These are phyloP conservation scores for Sporisorium scitamineum DNA, from an alignment of 1,284 basidiomycete species.

Conservation along the genomic window DNA sequence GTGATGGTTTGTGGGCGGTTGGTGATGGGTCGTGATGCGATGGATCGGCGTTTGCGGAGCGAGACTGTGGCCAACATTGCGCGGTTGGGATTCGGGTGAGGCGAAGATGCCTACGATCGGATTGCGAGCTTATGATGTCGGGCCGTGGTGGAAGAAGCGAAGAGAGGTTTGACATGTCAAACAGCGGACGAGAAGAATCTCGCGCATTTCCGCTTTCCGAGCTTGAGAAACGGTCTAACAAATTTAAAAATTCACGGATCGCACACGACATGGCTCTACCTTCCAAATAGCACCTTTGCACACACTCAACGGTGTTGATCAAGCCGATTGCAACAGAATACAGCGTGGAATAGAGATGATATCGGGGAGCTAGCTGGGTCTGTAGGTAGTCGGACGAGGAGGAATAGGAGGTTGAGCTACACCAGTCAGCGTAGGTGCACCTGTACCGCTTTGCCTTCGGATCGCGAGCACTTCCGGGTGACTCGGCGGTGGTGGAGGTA, in stretches of 20 bases:
- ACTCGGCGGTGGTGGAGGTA: slow-evolving; percentile 6
- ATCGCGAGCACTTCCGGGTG: slow-evolving; percentile 13
- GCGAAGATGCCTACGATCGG: not conserved
- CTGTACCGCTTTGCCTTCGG: slow-evolving; percentile 1
- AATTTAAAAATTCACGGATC: not conserved
- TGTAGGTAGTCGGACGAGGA: slow-evolving; percentile 2
- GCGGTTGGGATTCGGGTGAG: too few species aligned
- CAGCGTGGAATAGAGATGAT: too few species aligned
- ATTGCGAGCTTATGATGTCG: too few species aligned
- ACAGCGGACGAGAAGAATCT: not conserved
- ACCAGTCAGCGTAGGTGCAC: not conserved
- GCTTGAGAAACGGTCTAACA: not conserved
- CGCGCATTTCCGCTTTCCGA: not conserved
- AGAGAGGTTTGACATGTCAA: not conserved
- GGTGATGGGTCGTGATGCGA: slow-evolving; percentile 34
- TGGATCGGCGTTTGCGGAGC: slow-evolving; percentile 40
- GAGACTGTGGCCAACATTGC: slow-evolving; percentile 35
- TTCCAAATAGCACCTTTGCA: not conserved
- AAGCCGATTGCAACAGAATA: not conserved
- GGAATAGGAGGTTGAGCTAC: slow-evolving; percentile 4
- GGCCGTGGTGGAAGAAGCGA: not conserved
- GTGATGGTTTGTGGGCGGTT: slow-evolving; percentile 53
- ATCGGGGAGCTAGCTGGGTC: not conserved
- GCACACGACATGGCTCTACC: not conserved
- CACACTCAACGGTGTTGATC: not conserved